Base-by-base conservation (phyloP, 208 protist species). In the Vickermania ingenoplastis region DNA sequence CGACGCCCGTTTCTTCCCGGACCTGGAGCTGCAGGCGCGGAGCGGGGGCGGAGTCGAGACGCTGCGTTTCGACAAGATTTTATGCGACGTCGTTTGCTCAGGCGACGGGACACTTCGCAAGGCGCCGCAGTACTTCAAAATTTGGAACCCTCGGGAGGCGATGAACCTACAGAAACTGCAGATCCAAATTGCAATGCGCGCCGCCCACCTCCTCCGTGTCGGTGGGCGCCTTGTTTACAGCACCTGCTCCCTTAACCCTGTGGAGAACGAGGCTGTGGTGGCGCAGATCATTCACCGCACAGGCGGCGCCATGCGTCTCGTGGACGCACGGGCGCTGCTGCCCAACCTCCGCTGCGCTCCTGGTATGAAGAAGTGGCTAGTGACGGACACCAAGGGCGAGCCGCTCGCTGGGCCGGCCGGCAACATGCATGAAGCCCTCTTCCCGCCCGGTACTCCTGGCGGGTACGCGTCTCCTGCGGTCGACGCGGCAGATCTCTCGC, bases 201-300 rank as follows among this genome's bases (percentile, higher is more conserved):
- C 82, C 23, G 82, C 83, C 53, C 83, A 94, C 53, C 67, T 96
- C 3, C 70, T 90, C 26, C 58, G 70, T 21, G 68, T 90, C 4
- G 83, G 84, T 17, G 95, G 96, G n/a, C 69, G 75, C 21, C 71
- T 98, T 1, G 94, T 98, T 21, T 99, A 99, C 77, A 97, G 87
- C 55, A 99, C 97, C 2, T 99, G 97, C 80, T 97, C 93, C 5
- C 76, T 98, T 36, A 98, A 98, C 65, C 97, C 97, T 14, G 69
- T 98, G 27, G 96, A 98, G 74, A 93, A 98, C 60, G 96, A 98
- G 73, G 94, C 94, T 2, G 94, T 98, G n/a, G 92, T 98, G 23
- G 76, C 81, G 21, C 71, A 87, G 53, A 67, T 98, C 25, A 71
- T 98, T 14, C 65, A 89, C 59, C 72, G 76, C 50, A 91, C 84